These are phyloP conservation scores for Populus euphratica DNA, from an alignment of 345 rosid species.

Conservation along the genomic window DNA sequence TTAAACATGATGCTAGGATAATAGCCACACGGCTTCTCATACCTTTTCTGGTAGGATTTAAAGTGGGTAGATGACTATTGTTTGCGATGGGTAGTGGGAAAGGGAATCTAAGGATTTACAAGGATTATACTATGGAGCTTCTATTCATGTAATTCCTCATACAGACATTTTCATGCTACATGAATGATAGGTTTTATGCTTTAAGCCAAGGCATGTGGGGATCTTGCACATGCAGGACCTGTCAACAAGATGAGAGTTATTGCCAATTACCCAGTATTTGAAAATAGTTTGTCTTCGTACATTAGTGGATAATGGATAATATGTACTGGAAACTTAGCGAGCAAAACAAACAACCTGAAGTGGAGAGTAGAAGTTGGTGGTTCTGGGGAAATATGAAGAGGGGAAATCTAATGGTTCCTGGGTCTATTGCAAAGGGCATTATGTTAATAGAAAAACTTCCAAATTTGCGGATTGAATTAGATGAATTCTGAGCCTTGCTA, in stretches of 20 bases:
- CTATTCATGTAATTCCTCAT: not conserved
- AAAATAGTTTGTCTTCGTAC: not conserved
- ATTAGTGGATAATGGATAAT: constrained; percentile 7
- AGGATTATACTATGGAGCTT: not conserved
- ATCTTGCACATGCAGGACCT: not conserved
- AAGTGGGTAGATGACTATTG: not conserved
- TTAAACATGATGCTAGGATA: not conserved
- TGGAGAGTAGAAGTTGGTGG: not conserved
- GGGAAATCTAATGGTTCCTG: not conserved
- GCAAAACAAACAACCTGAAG: not conserved
- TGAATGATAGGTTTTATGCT: not conserved
- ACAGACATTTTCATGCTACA: not conserved
- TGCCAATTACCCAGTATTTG: not conserved
- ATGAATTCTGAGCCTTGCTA: not conserved
- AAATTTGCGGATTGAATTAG: not conserved
- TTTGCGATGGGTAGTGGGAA: not conserved
- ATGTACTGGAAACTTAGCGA: not conserved
- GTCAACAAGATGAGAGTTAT: not conserved
- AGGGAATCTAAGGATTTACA: not conserved
- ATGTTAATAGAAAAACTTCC: not conserved
- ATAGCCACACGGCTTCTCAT: not conserved
- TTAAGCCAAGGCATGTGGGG: not conserved
- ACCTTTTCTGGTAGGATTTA: not conserved
- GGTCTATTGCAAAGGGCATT: not conserved
- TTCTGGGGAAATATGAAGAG: not conserved